Evolutionary conservation across 2,329 filamentous ascomycete species (phyloP), one percentile per base, ranked within the genome.

Genomic region (Byssoonygena ceratinophila): DNA sequence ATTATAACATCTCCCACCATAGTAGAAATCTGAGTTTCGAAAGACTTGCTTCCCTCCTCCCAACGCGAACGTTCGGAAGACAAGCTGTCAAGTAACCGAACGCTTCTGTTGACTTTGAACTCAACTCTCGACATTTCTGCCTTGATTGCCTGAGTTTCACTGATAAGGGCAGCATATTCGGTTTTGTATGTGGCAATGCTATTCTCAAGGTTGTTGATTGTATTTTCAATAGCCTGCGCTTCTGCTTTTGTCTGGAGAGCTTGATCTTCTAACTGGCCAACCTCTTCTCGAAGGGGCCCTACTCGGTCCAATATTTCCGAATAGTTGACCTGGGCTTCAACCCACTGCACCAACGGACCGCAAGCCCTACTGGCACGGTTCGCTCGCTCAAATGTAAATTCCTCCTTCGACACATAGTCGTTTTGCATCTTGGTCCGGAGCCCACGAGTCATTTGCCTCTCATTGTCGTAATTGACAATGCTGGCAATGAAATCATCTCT

Each of bases 1-100:
- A 96, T 84, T 55, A 98, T 78, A 46, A 96, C 91, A 65, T 98
- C 92, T 56, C 92, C 92, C 34, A 98, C 87, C 49, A 98, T 81
- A 1, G 92, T 98, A 68, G 87, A 86, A 66, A 98, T 97, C 67
- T 98, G 92, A 1, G 90, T 94, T 69, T 97, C 91, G 67, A 98
- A 98, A 0, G 91, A 96, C 72, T 85, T 94, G 78, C 92, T 98
- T 60, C 90, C 90, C 63, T 91, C 87, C 65, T 98, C 92, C 92
- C 92, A 98, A 64, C 92, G 84, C 36, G 79, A 81, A 68, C 91
- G 81, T 73, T 98, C 92, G 3, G 91, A 96, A 7, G 92, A 94
- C 59, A 98, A 75, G 70, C 90, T 96, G 70, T 96, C 91, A 18
- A 98, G 82, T 45, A 98, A 77, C 63, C 89, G 84, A 57, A 96